Base-by-base conservation (phyloP, 2,329 filamentous ascomycete genomes). In the Fusarium albidum region DNA sequence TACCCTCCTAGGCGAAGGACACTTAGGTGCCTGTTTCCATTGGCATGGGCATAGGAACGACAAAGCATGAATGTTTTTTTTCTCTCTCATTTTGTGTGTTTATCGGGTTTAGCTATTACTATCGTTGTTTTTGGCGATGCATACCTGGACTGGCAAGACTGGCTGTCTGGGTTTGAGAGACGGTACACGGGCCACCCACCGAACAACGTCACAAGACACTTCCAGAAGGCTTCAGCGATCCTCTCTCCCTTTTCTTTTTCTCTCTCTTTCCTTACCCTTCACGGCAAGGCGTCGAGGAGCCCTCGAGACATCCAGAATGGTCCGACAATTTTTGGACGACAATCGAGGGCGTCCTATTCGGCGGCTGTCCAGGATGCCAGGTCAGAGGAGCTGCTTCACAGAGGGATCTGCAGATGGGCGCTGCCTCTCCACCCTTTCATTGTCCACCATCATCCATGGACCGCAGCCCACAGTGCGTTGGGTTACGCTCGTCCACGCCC, bases 1-100 rank as follows among this genome's bases (percentile, higher is more conserved):
- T 70, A 71, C 60, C 63, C 65, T 67, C 68, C 67, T 68, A 58
- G 62, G 63, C 48, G 55, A 64, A 65, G 59, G 64, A 66, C 38
- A 54, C 45, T 35, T 44, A 49, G 55, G 58, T 64, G 57, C 57
- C 55, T 68, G 48, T 56, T 33, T 54, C 53, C 55, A 59, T 55
- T 38, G 47, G 50, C 49, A 61, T 64, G 46, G 57, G 65, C 52
- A 60, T 61, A 62, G 59, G 59, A 60, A 67, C 45, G 61, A 61
- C 57, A 65, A 57, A 56, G 56, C 55, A 67, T 50, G 54, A 49
- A 67, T 50, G 54, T 47, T 54, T 59, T 65, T 40, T 35, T 55
- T 54, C 48, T n/a, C n/a, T n/a, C n/a, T n/a, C n/a, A n/a, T n/a
- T 61, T 53, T 52, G 49, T 53, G 37, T 29, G 42, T 61, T 49